Percentiles rank a stretch among this genome's conserved stretches.
Conservation (phyloP, 257 asterid genomes). For the Solanum chmielewskii region DNA sequence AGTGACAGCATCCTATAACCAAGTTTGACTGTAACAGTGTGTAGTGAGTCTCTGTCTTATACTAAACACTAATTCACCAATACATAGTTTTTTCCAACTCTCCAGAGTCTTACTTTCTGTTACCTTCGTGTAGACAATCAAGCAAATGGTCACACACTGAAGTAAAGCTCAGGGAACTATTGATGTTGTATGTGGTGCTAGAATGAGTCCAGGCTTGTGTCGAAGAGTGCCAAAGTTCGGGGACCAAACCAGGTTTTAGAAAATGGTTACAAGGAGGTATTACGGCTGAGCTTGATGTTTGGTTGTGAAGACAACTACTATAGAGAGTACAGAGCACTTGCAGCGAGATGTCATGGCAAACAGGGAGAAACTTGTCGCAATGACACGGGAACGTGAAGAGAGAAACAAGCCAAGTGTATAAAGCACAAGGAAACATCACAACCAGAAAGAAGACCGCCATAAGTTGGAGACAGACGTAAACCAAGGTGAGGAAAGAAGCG, state of each 20-base stretch:
- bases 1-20: neutral
- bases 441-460: neutral
- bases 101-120: neutral
- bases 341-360: neutral
- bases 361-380: neutral
- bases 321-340: neutral
- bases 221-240: neutral
- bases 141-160: neutral
- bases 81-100: neutral
- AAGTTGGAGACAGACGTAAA: neutral
- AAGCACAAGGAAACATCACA: neutral
- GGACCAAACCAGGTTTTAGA: neutral
- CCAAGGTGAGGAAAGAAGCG: neutral
- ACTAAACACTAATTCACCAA: neutral
- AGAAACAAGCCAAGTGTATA: neutral
- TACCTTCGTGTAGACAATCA: neutral
- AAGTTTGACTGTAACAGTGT: neutral
- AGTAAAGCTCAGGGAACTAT: neutral
- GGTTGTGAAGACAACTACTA: neutral
- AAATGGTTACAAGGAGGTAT: neutral
- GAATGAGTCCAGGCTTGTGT: neutral
- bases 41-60: neutral
- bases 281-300: neutral
- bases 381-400: neutral
- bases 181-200: neutral